Conservation (phyloP, 257 asterid species). For the Verbena officinalis region DNA sequence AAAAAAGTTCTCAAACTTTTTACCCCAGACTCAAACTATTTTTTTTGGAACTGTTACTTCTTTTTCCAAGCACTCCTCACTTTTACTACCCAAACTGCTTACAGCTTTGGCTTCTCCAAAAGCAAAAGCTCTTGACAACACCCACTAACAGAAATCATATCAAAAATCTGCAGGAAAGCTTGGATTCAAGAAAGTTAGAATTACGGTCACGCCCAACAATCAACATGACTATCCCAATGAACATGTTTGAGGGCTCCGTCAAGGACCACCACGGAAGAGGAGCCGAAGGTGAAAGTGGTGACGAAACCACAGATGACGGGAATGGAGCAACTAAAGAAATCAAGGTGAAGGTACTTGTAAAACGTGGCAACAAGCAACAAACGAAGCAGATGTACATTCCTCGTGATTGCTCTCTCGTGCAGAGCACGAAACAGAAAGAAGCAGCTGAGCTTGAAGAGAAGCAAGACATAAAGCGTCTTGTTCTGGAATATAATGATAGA, state of each 20-base stretch:
- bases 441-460: constrained; percentile 99
- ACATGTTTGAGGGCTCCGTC: constrained; percentile 72
- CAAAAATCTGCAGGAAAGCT: constrained; percentile 77
- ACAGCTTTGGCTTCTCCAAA: no score
- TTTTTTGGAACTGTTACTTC: no score
- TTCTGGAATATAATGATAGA: constrained; percentile 91
- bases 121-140: no score
- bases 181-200: constrained; percentile 95
- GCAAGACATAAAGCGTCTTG: constrained; percentile 89
- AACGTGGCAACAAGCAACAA: constrained; percentile 94
- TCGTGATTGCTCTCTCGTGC: constrained; percentile 87
- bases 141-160: no score
- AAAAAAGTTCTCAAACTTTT: no score
- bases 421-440: constrained; percentile 94
- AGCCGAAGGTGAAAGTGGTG: constrained; percentile 87
- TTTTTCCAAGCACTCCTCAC: no score
- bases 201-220: constrained; percentile 84
- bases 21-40: no score
- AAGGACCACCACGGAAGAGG: constrained; percentile 79
- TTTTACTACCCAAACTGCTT: no score
- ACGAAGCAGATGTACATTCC: constrained; percentile 91
- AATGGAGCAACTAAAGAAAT: constrained; percentile 74
- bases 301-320: constrained; percentile 78
- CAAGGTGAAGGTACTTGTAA: constrained; percentile 89
- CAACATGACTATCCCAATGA: constrained; percentile 94